Evolutionary conservation across 2,329 filamentous ascomycete genomes (phyloP).

Genomic region (Fusarium kyushuense): DNA sequence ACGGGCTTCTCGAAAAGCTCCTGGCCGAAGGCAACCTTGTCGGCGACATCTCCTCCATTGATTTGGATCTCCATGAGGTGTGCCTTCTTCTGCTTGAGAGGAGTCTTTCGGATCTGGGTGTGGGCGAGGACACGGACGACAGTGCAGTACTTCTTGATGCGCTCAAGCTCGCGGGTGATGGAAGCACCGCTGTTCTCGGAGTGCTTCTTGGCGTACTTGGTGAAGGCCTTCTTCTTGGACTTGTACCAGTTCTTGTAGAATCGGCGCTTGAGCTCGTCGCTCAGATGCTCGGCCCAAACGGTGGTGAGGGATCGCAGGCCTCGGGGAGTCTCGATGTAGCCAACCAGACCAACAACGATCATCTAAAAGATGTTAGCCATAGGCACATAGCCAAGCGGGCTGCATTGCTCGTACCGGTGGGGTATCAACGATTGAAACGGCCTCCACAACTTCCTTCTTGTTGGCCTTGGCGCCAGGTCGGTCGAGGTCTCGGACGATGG

Average conservation of each 20-base stretch:
- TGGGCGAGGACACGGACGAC: constrained; percentile 99
- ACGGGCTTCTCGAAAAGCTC: constrained; percentile 99
- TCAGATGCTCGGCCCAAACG: constrained; percentile 99
- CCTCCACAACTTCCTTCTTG: constrained; percentile 98
- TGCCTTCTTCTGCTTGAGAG: constrained; percentile 99
- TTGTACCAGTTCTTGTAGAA: constrained; percentile 99
- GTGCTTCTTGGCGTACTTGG: constrained; percentile 99
- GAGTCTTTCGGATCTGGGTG: constrained; percentile 99
- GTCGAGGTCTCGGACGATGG: constrained; percentile 99
- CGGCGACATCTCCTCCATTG: constrained; percentile 94
- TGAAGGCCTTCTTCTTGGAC: constrained; percentile 99
- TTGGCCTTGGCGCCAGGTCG: constrained; percentile 98
- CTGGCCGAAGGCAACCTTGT: constrained; percentile 97
- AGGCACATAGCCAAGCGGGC: constrained; percentile 81
- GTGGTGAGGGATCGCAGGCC: constrained; percentile 99
- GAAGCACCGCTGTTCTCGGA: constrained; percentile 90
- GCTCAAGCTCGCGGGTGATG: constrained; percentile 97
- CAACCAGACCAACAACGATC: constrained; percentile 99
- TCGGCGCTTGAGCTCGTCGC: constrained; percentile 98
- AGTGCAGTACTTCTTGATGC: constrained; percentile 99
- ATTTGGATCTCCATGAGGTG: constrained; percentile 99
- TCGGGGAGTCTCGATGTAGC: constrained; percentile 99
- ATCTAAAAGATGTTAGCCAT: constrained; percentile 86
- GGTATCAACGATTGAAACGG: constrained; percentile 88
- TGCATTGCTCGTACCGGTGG: constrained; percentile 93